Percentiles rank a stretch among this genome's conserved stretches.
These are phyloP conservation scores for Wickerhamomyces chaumierensis DNA, from an alignment of 805 yeast species.

Conservation along the genomic window DNA sequence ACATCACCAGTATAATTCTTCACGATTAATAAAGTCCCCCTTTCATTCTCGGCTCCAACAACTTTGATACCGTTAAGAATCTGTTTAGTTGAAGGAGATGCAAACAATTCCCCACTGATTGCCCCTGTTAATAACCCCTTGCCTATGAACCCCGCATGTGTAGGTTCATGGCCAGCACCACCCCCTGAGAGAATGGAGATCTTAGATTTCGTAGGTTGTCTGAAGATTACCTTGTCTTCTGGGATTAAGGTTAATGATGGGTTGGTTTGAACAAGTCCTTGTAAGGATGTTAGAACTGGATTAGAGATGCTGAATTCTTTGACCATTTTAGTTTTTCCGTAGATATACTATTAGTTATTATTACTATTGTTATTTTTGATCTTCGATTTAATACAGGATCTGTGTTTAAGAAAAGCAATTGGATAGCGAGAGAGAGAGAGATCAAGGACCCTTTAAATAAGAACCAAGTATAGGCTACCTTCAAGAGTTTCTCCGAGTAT, in stretches of 20 bases:
- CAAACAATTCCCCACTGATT: conserved; percentile 85
- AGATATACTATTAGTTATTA: too few relatives aligned
- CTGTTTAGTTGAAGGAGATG: conserved; percentile 91
- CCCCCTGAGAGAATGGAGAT: conserved; percentile 82
- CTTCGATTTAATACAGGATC: too few relatives aligned
- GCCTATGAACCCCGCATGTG: conserved; percentile 89
- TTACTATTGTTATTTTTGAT: too few relatives aligned
- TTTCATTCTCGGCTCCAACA: conserved; percentile 25
- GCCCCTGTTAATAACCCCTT: conserved; percentile 76
- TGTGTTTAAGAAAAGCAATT: too few relatives aligned
- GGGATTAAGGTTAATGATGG: conserved; percentile 26
- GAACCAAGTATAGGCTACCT: too few relatives aligned
- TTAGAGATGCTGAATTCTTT: conserved; percentile 29
- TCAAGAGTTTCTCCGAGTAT: too few relatives aligned
- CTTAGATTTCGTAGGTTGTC: conserved; percentile 29
- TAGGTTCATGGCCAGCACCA: conserved; percentile 93
- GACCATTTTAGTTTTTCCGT: too few relatives aligned
- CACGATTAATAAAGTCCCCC: conserved; percentile 70
- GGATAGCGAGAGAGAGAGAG: too few relatives aligned
- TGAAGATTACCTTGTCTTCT: conserved; percentile 26
- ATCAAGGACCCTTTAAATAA: too few relatives aligned
- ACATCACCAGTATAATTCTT: conserved; percentile 95
- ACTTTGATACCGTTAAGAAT: conserved; percentile 52
- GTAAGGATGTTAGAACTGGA: conserved; percentile 25
- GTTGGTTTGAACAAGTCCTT: conserved; percentile 26